Percentiles rank a stretch among this genome's conserved stretches.
phyloP scores from a whole-genome alignment of 257 asterid genomes.

The Solanum medicagineum region DNA sequence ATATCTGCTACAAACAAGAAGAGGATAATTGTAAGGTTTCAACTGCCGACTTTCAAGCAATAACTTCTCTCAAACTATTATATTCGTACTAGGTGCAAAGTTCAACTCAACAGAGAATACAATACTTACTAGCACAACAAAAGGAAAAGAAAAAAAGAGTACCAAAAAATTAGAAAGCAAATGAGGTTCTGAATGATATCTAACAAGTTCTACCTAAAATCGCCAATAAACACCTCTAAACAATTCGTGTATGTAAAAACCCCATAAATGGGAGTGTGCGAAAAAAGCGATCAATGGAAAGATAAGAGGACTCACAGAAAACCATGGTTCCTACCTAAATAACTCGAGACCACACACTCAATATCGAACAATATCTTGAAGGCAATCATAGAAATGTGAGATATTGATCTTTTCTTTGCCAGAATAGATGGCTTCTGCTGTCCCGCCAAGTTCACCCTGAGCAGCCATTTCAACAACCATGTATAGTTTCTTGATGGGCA shows the following conservation, averaged over 20 bases:
- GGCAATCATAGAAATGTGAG: slow-evolving; percentile 72
- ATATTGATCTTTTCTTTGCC: slow-evolving; percentile 70
- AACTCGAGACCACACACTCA: background rate
- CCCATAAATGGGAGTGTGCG: background rate
- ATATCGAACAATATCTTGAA: slow-evolving; percentile 54
- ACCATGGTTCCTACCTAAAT: background rate
- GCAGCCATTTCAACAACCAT: slow-evolving; percentile 98
- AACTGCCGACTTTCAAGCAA: background rate
- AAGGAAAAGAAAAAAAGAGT: background rate
- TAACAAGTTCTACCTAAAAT: background rate
- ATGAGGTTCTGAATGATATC: background rate
- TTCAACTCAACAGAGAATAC: background rate
- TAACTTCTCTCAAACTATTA: background rate
- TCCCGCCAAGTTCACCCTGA: slow-evolving; percentile 87
- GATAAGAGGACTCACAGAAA: background rate
- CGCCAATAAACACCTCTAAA: background rate
- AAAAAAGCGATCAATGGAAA: background rate
- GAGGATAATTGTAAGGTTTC: background rate
- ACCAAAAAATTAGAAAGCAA: background rate
- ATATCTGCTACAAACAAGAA: background rate
- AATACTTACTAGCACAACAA: background rate
- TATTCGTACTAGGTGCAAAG: background rate
- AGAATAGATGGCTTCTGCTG: slow-evolving; percentile 67
- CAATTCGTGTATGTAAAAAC: background rate
- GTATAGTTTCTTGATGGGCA: slow-evolving; percentile 87